Percentiles rank a stretch among this genome's conserved stretches.
Evolutionary conservation across 2,329 filamentous ascomycete species (phyloP).

Genomic region (Clonostachys byssicola): DNA sequence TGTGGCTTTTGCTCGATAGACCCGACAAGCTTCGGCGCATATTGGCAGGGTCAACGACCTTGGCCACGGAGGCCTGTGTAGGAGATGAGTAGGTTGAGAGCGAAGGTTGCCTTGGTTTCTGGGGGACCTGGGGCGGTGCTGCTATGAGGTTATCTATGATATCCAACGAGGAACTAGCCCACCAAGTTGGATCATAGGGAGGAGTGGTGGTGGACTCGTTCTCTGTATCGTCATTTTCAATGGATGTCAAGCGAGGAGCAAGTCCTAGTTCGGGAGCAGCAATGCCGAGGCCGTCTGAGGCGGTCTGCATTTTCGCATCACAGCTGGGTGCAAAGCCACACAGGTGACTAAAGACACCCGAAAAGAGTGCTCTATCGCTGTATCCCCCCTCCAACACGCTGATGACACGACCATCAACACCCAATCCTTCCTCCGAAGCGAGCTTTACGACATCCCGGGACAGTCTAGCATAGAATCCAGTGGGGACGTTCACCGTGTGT

Average conservation of each 20-base stretch:
- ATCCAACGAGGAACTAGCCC: constrained; percentile 62
- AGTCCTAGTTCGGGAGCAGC: neutral
- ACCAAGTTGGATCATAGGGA: constrained; percentile 67
- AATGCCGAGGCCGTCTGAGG: constrained; percentile 8
- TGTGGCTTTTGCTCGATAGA: constrained; percentile 18
- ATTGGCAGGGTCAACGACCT: constrained; percentile 65
- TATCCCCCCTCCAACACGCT: constrained; percentile 96
- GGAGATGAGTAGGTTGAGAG: constrained; percentile 78
- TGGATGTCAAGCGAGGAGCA: constrained; percentile 14
- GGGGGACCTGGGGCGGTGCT: constrained; percentile 41
- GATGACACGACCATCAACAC: constrained; percentile 79
- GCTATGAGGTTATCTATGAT: constrained; percentile 60
- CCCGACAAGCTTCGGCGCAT: constrained; percentile 61
- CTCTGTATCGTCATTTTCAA: constrained; percentile 3
- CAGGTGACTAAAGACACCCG: constrained; percentile 85
- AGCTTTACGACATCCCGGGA: constrained; percentile 80
- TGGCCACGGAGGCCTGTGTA: constrained; percentile 83
- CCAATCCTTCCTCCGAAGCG: constrained; percentile 72
- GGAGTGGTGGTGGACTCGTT: constrained; percentile 20
- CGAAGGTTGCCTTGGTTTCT: constrained; percentile 50
- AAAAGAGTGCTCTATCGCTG: constrained; percentile 84
- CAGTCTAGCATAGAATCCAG: constrained; percentile 90
- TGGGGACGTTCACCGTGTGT: constrained; percentile 93
- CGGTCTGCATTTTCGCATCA: constrained; percentile 36
- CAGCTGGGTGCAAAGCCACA: constrained; percentile 65